A percentile compares a stretch with the other conserved stretches of the same genome.
Evolutionary conservation across 495 filamentous ascomycete genomes (phyloP).

Genomic region (Lindgomyces ingoldianus): DNA sequence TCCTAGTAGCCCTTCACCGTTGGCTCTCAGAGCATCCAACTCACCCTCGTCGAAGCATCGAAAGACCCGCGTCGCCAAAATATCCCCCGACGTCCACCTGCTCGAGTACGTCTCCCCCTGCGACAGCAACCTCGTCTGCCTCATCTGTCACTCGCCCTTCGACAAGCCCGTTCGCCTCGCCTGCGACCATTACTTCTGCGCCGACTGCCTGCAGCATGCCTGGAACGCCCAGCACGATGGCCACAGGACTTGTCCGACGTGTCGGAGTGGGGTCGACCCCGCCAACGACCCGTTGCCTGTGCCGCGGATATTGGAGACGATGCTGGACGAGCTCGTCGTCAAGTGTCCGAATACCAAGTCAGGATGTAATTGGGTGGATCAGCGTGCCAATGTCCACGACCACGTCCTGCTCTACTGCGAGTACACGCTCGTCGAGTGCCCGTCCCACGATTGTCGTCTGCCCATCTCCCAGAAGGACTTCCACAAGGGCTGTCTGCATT

Average conservation of each 20-base stretch:
- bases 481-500: slow-evolving; percentile 62
- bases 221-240: slow-evolving; percentile 31
- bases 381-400: slow-evolving; percentile 67
- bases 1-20: slow-evolving; percentile 32
- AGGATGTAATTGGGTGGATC: slow-evolving; percentile 64
- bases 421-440: slow-evolving; percentile 66
- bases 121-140: slow-evolving; percentile 79
- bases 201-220: slow-evolving; percentile 59
- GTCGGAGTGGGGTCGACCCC: slow-evolving; percentile 38
- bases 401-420: slow-evolving; percentile 77
- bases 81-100: slow-evolving; percentile 60
- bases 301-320: slow-evolving; percentile 58
- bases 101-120: slow-evolving; percentile 68
- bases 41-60: slow-evolving; percentile 37
- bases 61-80: slow-evolving; percentile 21
- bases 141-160: slow-evolving; percentile 78
- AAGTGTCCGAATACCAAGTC: slow-evolving; percentile 64
- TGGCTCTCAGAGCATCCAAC: slow-evolving; percentile 35
- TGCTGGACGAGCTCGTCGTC: slow-evolving; percentile 76
- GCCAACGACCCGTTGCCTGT: slow-evolving; percentile 37
- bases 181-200: slow-evolving; percentile 69
- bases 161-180: slow-evolving; percentile 68
- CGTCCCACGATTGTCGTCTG: slow-evolving; percentile 45
- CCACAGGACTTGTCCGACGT: slow-evolving; percentile 44
- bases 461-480: slow-evolving; percentile 54